Base-by-base conservation (phyloP, 352 stramenopile genomes). In the Phytophthora pisi region DNA sequence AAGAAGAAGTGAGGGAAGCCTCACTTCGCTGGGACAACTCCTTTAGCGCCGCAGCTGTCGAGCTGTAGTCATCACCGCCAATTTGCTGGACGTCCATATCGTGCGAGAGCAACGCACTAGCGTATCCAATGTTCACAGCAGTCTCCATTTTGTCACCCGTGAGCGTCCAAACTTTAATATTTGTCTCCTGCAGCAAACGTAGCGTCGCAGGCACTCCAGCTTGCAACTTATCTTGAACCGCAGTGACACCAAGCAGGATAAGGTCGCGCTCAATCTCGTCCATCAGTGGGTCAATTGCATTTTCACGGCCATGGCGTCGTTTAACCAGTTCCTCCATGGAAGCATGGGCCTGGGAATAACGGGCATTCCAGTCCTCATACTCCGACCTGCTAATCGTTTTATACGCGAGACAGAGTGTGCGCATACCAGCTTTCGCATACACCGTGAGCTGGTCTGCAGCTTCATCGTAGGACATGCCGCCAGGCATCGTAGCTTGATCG, bases 141-240 rank as follows among this genome's bases (percentile, higher is more conserved):
- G 95, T 98, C 72, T 98, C 95, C 68, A 95, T 86, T 75, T 98
- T 98, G 77, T 98, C 95, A 16, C 94, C 94, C 2, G 95, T 98
- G 24, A 98, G 84, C 24, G 97, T 97, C 92, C 93, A 98, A n/a
- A 98, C 69, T 58, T 98, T 97, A 53, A 98, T 97, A 31, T 93
- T 92, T 3, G 92, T 95, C 52, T 93, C 70, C 53, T 92, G 84
- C 9, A 98, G 66, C 34, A 91, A 61, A 64, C 82, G 63, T 20
- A 98, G 92, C 23, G 90, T 95, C 57, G 87, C 84, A 11, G 92
- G 90, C 5, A 98, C 95, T 51, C 92, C 94, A 55, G 83, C 77
- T 66, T 98, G 94, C 7, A 98, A 74, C 65, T 97, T 96, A 68
- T 98, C 95, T 81, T 98, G 93, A 20, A 98, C 96, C 20, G 91